Conservation (phyloP, 2,329 filamentous ascomycete genomes). For the Colletotrichum eleusines region DNA sequence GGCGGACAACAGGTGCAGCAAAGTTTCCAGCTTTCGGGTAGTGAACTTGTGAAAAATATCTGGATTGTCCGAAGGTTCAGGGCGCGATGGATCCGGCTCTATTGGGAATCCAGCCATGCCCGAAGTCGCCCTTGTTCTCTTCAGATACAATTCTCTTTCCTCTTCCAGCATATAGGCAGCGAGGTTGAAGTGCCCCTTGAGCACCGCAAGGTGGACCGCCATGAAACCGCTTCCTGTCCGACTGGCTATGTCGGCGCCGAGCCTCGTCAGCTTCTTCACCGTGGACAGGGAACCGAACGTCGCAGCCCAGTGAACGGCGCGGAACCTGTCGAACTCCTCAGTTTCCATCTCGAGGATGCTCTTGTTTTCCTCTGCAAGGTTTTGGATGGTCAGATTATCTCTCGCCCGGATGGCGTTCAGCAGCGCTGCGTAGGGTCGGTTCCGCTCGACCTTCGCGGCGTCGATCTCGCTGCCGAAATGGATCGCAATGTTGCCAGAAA, state of each 20-base stretch:
- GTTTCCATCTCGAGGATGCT: background rate
- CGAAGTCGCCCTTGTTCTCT: accelerated
- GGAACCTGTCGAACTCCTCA: conserved; percentile 16
- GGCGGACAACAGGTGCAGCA: conserved; percentile 10
- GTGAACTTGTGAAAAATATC: conserved; percentile 10
- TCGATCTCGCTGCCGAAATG: background rate
- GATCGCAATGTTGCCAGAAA: background rate
- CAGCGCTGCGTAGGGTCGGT: conserved; percentile 14
- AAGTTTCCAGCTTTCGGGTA: conserved; percentile 4
- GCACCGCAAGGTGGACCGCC: conserved; percentile 22
- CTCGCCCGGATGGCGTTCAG: conserved; percentile 1
- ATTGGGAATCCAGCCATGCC: background rate
- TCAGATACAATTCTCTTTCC: background rate
- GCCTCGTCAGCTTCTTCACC: conserved; percentile 11
- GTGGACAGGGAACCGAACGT: background rate
- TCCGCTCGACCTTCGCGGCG: background rate
- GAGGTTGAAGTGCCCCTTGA: background rate
- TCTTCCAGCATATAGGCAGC: conserved; percentile 16
- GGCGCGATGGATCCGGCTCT: background rate
- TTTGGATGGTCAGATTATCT: background rate
- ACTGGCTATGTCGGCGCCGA: conserved; percentile 7
- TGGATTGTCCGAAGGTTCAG: background rate
- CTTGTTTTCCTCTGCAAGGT: background rate
- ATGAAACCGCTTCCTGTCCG: conserved; percentile 9
- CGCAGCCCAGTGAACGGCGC: conserved; percentile 28